A percentile compares a stretch with the other conserved stretches of the same genome.
Evolutionary conservation across 805 yeast genomes (phyloP).

Genomic region (Candida gorgasii): DNA sequence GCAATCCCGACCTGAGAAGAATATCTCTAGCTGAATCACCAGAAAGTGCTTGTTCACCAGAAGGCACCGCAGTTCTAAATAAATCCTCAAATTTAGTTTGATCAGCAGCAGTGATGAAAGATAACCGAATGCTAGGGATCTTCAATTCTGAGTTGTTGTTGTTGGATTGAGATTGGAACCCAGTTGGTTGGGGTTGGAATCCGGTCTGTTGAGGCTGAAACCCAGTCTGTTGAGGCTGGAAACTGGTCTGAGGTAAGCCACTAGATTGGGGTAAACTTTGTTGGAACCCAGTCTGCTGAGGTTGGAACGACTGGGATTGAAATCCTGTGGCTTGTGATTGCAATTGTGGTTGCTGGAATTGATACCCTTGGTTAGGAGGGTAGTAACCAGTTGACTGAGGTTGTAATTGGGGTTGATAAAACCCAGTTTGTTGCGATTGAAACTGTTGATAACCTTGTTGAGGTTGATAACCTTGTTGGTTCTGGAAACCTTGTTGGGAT

Average conservation of each 20-base stretch:
- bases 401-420: slow-evolving; percentile 14
- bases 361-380: slow-evolving; percentile 34
- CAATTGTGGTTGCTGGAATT: slow-evolving; percentile 21
- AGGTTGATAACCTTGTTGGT: slow-evolving; percentile 31
- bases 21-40: slow-evolving; percentile 80
- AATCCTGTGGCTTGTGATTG: slow-evolving; percentile 16
- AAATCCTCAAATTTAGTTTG: slow-evolving; percentile 84
- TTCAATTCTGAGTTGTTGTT: slow-evolving; percentile 46
- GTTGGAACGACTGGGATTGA: slow-evolving; percentile 32
- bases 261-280: slow-evolving; percentile 21
- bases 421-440: slow-evolving; percentile 10
- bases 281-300: slow-evolving; percentile 22
- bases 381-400: slow-evolving; percentile 17
- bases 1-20: slow-evolving; percentile 74
- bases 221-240: slow-evolving; percentile 22
- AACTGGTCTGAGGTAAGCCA: no score
- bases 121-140: slow-evolving; percentile 74
- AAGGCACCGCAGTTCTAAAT: slow-evolving; percentile 74
- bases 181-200: slow-evolving; percentile 20
- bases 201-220: slow-evolving; percentile 30
- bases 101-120: slow-evolving; percentile 82
- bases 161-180: slow-evolving; percentile 1
- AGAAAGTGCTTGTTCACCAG: slow-evolving; percentile 64
- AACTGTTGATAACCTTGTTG: slow-evolving; percentile 8
- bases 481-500: slow-evolving; percentile 29